Evolutionary conservation across 2,329 filamentous ascomycete species (phyloP).

Genomic region (Fusarium newnesense): DNA sequence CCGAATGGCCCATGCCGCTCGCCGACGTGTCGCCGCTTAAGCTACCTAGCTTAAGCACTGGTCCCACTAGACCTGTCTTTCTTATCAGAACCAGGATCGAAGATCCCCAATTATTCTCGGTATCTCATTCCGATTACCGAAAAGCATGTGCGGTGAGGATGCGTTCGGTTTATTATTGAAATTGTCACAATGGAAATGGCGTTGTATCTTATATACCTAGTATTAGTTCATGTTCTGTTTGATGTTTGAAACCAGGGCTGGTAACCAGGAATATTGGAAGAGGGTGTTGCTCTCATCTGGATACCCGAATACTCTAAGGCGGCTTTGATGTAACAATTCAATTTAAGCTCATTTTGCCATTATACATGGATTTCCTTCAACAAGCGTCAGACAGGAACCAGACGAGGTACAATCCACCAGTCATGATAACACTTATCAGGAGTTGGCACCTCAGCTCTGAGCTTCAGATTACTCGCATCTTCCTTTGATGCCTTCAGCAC

Average conservation of each 20-base stretch:
- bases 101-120: constrained; percentile 10
- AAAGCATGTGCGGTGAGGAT: constrained; percentile 28
- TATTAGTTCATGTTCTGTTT: constrained; percentile 9
- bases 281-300: constrained; percentile 37
- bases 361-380: not conserved
- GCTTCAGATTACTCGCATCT: constrained; percentile 46
- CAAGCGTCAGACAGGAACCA: constrained; percentile 44
- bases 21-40: constrained; percentile 52
- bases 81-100: constrained; percentile 15
- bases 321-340: constrained; percentile 33
- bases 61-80: not conserved
- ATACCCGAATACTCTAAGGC: constrained; percentile 41
- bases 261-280: constrained; percentile 11
- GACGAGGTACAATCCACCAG: constrained; percentile 72
- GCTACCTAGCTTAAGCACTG: constrained; percentile 13
- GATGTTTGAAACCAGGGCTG: constrained; percentile 2
- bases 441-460: constrained; percentile 63
- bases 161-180: constrained; percentile 16
- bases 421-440: constrained; percentile 68
- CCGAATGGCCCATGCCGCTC: constrained; percentile 57
- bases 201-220: constrained; percentile 20
- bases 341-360: constrained; percentile 20
- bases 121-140: constrained; percentile 13
- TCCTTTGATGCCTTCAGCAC: constrained; percentile 66
- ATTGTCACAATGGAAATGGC: constrained; percentile 22